Conservation (phyloP, 129 eudicot species). For the carrot (Daucus carota) region DNA sequence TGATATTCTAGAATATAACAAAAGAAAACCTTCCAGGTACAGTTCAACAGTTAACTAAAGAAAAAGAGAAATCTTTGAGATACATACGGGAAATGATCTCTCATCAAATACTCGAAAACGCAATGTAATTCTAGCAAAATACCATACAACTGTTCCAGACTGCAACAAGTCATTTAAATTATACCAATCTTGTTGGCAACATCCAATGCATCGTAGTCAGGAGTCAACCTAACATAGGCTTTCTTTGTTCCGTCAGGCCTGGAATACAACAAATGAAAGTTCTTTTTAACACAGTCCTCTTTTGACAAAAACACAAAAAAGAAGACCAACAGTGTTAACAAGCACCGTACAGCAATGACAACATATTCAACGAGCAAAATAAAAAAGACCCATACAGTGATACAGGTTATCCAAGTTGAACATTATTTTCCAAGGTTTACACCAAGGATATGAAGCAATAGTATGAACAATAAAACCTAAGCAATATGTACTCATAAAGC, state of each 20-base stretch:
- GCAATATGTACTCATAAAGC: too few species aligned
- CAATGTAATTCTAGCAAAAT: not conserved
- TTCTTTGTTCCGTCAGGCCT: conserved; percentile 26
- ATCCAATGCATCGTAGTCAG: conserved; percentile 35
- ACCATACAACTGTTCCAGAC: conserved; percentile 7
- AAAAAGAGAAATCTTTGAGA: not conserved
- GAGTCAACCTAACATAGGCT: conserved; percentile 35
- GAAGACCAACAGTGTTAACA: not conserved
- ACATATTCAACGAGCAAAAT: too few species aligned
- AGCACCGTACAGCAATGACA: too few species aligned
- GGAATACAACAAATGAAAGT: not conserved
- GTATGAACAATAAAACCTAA: not conserved
- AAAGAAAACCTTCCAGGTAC: not conserved
- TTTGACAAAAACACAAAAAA: not conserved
- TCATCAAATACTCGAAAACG: not conserved
- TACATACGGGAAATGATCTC: not conserved
- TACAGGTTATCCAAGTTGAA: not conserved
- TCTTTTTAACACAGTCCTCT: not conserved
- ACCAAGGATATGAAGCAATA: not conserved
- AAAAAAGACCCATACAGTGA: too few species aligned
- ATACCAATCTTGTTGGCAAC: conserved; percentile 43
- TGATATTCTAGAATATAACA: not conserved
- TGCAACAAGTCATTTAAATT: conserved; percentile 11
- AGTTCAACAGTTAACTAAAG: not conserved
- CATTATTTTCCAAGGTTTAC: too few species aligned